Conservation (phyloP, 2,329 filamentous ascomycete species). For the Beauveria scarabaeidicola region DNA sequence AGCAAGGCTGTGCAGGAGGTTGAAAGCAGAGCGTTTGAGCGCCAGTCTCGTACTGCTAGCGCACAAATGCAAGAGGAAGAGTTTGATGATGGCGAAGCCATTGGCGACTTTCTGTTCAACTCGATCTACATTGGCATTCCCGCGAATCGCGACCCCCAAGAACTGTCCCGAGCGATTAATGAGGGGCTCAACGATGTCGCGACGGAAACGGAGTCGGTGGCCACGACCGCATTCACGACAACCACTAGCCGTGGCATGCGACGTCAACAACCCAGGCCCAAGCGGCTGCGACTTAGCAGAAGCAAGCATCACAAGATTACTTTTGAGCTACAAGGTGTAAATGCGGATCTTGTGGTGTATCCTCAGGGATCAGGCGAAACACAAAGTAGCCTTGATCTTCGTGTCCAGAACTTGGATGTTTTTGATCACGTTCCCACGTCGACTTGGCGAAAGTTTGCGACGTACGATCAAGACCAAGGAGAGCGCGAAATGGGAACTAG, state of each 20-base stretch:
- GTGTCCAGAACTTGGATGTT: conserved; percentile 75
- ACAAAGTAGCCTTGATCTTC: conserved; percentile 77
- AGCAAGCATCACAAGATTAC: conserved; percentile 93
- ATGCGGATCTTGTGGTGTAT: conserved; percentile 73
- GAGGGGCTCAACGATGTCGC: conserved; percentile 75
- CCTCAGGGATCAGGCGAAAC: conserved; percentile 71
- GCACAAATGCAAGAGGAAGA: conserved; percentile 57
- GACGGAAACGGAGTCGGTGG: conserved; percentile 85
- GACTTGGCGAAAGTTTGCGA: conserved; percentile 97
- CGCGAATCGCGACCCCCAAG: conserved; percentile 72
- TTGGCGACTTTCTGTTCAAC: conserved; percentile 95
- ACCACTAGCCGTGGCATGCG: conserved; percentile 43
- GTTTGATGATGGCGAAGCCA: conserved; percentile 73
- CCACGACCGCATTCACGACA: conserved; percentile 61
- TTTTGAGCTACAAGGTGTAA: conserved; percentile 81
- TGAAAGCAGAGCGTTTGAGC: conserved; percentile 72
- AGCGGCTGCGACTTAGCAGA: conserved; percentile 65
- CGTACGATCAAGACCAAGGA: conserved; percentile 82
- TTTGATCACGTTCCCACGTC: conserved; percentile 93
- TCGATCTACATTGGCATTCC: conserved; percentile 96
- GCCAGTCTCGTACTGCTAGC: conserved; percentile 50
- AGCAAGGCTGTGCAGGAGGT: conserved; percentile 82
- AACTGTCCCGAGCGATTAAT: conserved; percentile 78
- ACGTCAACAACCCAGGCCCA: conserved; percentile 37
- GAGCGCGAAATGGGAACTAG: conserved; percentile 76